Base-by-base conservation (phyloP, 331 rosid genomes). In the Quercus phellos region DNA sequence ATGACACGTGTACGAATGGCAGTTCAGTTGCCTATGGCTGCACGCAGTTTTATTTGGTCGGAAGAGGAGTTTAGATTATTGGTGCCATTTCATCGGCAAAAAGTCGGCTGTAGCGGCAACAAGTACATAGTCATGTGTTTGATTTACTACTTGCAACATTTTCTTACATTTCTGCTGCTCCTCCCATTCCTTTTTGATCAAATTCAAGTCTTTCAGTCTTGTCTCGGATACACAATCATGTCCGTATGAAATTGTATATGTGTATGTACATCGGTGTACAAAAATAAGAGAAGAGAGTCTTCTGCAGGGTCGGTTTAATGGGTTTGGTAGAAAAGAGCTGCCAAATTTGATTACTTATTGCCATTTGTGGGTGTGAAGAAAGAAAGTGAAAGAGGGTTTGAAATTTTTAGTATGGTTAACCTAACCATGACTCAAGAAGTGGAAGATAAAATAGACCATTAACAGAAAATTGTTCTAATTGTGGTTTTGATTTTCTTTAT, bases 1-100 rank as follows among this genome's bases (percentile, higher is more conserved):
- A 68, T 12, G 87, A 84, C 93, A 88, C 88, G 88, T 85, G 90
- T 76, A 70, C 46, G 80, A 60, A 70, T 81, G 19, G 64, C 69
- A 55, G 43, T 54, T 67, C 21, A 21, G 51, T 42, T 71, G 46
- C 54, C 80, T 6, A 55, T 71, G 63, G 18, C 78, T 75, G 81
- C 78, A 72, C 73, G 82, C 11, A 8, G 46, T 72, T 17, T 72
- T 46, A 38, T 16, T 27, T 22, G 34, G 60, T 6, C 69, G 69
- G 64, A 46, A 17, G 26, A 9, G 2, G 12, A 21, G 9, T 5
- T 34, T 17, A 30, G 14, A 29, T 18, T 18, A 18, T 38, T 10
- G 53, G 51, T 51, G n/a, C 34, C 73, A 21, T 46, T 71, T 74
- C 50, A 51, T 74, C 79, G 79, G 55, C 55, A 70, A 73, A 63